Conservation (phyloP, 1,139 yeast genomes). For the Hyphopichia buzzinii region DNA sequence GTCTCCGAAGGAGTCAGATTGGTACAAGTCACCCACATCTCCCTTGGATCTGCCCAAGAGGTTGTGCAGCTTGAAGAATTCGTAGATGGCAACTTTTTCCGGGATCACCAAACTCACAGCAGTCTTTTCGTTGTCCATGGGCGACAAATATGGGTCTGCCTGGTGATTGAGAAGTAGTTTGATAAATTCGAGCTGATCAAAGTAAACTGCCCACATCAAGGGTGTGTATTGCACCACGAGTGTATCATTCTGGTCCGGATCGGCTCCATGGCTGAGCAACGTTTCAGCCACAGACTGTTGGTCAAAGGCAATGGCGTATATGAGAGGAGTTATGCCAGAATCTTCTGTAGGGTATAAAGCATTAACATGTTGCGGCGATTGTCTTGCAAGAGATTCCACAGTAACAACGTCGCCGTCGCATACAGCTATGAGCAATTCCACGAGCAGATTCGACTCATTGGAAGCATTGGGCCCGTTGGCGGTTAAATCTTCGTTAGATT, state of each 20-base stretch:
- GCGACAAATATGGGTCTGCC: constrained; percentile 41
- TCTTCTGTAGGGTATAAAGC: constrained; percentile 30
- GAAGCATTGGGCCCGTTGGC: constrained; percentile 10
- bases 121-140: constrained; percentile 28
- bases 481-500: not conserved
- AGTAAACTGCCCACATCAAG: constrained; percentile 49
- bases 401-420: constrained; percentile 52
- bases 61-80: constrained; percentile 40
- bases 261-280: constrained; percentile 35
- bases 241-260: constrained; percentile 39
- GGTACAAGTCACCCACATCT: constrained; percentile 17
- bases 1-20: constrained; percentile 15
- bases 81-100: constrained; percentile 30
- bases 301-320: constrained; percentile 53
- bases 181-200: constrained; percentile 34
- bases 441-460: constrained; percentile 3
- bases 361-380: constrained; percentile 31
- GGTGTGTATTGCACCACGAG: constrained; percentile 36
- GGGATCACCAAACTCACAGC: constrained; percentile 35
- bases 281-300: constrained; percentile 44
- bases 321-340: constrained; percentile 49
- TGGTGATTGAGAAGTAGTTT: constrained; percentile 35
- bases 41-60: constrained; percentile 20
- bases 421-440: constrained; percentile 45
- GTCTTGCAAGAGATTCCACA: constrained; percentile 33